Evolutionary conservation across 1,284 basidiomycete genomes (phyloP), one percentile per base, ranked within the genome.

Genomic region (Salmacisia buchloeana): DNA sequence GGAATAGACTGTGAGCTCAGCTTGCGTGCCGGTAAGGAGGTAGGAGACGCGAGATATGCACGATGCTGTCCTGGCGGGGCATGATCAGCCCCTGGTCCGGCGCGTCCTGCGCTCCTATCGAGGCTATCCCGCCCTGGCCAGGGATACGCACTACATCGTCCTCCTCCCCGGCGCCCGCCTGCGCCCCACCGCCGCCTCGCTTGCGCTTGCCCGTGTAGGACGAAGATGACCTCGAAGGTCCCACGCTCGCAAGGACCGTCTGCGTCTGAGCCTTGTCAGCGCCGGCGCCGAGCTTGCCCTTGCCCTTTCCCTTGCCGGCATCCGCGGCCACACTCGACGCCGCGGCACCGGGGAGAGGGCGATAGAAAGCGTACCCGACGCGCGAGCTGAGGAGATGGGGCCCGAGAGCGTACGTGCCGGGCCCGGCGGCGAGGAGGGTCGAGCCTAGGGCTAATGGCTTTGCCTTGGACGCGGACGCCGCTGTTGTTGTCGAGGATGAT

Each of bases 371-470:
- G 43, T 72, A 65, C 1, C 76, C 76, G 7, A 78, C 66, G 1
- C 72, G 60, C 6, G 74, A 74, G 35, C 75, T 69, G 21, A 77
- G 68, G 27, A 75, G 45, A 57, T 73, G 69, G 23, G 68, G 64
- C 0, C 69, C 71, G 25, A 71, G 66, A 1, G 63, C 25, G 49
- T 75, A 78, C 2, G 69, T 70, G 10, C 76, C 76, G 3, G 59
- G 33, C 1, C 75, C 75, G 9, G 61, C 15, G 1, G 49, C 25
- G 29, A 54, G 49, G 4, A 54, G 13, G 13, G 49, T 33, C 3
- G 49, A 27, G 6, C 49, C 49, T 1, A 54, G 49, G 3, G 49
- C 10, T 27, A 31, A 54, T 5, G 49, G 49, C 15, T 27, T 54
- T 7, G 9, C 49, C 29, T 54, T 43, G 41, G 21, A 4, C 18